These are phyloP conservation scores for Saccharomyces eubayanus DNA, from an alignment of 805 yeast species.

Conservation along the genomic window DNA sequence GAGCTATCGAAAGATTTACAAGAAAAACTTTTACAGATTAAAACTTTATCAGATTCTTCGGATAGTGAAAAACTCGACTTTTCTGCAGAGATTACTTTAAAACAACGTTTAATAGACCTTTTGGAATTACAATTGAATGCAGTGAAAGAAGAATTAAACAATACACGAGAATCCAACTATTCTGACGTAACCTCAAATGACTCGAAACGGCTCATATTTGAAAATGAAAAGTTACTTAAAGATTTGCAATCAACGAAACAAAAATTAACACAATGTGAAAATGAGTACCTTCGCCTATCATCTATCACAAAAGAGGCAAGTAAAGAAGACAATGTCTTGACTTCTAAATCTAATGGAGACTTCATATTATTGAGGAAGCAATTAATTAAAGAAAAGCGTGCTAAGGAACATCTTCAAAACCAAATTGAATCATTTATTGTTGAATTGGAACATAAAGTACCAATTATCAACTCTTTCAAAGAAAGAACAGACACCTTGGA, in stretches of 20 bases:
- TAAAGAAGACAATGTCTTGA: slow-evolving; percentile 6
- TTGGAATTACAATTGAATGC: slow-evolving; percentile 23
- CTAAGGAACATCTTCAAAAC: slow-evolving; percentile 56
- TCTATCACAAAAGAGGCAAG: slow-evolving; percentile 38
- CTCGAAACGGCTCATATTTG: slow-evolving; percentile 3
- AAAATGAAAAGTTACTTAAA: slow-evolving; percentile 28
- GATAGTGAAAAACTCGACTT: slow-evolving; percentile 41
- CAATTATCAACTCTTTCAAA: slow-evolving; percentile 58
- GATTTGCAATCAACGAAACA: slow-evolving; percentile 18
- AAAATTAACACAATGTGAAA: slow-evolving; percentile 30
- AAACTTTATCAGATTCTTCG: slow-evolving; percentile 37
- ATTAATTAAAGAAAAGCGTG: slow-evolving; percentile 54
- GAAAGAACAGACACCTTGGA: slow-evolving; percentile 48
- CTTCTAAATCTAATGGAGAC: slow-evolving; percentile 43
- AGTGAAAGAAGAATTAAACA: slow-evolving; percentile 40
- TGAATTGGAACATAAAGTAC: slow-evolving; percentile 72
- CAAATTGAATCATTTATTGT: slow-evolving; percentile 62
- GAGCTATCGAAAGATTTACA: slow-evolving; percentile 34
- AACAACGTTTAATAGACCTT: slow-evolving; percentile 50
- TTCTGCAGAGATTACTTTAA: slow-evolving; percentile 46
- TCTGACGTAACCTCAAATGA: slow-evolving; percentile 27
- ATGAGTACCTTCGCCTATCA: slow-evolving; percentile 34
- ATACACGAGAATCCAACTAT: slow-evolving; percentile 40
- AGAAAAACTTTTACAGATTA: slow-evolving; percentile 35
- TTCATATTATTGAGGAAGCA: slow-evolving; percentile 56